Percentiles rank a stretch among this genome's conserved stretches.
These are phyloP conservation scores for Mycena latifolia DNA, from an alignment of 768 basidiomycete genomes.

Conservation along the genomic window DNA sequence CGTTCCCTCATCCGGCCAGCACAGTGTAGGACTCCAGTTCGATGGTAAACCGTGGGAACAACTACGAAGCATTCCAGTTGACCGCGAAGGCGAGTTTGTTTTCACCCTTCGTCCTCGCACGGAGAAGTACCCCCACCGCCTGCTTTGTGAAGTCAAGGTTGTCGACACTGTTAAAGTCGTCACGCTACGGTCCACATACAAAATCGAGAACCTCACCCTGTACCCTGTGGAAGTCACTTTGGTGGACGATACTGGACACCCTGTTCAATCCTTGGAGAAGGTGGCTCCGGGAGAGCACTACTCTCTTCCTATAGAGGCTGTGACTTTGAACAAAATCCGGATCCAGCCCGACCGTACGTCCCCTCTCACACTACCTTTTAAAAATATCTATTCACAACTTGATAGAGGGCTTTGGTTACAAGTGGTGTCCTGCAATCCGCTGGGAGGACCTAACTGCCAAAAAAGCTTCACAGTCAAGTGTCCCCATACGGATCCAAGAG, in stretches of 20 bases:
- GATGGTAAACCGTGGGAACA: slow-evolving; percentile 92
- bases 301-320: slow-evolving; percentile 90
- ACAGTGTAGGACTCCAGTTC: slow-evolving; percentile 88
- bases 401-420: slow-evolving; percentile 95
- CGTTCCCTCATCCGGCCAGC: slow-evolving; percentile 77
- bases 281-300: slow-evolving; percentile 93
- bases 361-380: background rate
- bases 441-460: slow-evolving; percentile 89
- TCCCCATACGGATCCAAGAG: slow-evolving; percentile 81
- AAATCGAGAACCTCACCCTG: slow-evolving; percentile 90
- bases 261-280: slow-evolving; percentile 84
- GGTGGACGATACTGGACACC: slow-evolving; percentile 87
- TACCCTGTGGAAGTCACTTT: slow-evolving; percentile 94
- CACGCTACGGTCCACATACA: slow-evolving; percentile 92
- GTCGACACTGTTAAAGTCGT: slow-evolving; percentile 95
- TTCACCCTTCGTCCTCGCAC: slow-evolving; percentile 87
- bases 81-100: slow-evolving; percentile 92
- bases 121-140: slow-evolving; percentile 80
- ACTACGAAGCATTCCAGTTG: slow-evolving; percentile 89
- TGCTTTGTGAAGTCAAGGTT: slow-evolving; percentile 91
- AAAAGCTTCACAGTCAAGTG: slow-evolving; percentile 86
- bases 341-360: slow-evolving; percentile 92
- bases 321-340: slow-evolving; percentile 83
- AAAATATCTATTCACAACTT: slow-evolving; percentile 20
- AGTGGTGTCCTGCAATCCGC: slow-evolving; percentile 89